Percentiles rank a stretch among this genome's conserved stretches.
Conservation (phyloP, 2,329 filamentous ascomycete genomes). For the Fusarium sp. region DNA sequence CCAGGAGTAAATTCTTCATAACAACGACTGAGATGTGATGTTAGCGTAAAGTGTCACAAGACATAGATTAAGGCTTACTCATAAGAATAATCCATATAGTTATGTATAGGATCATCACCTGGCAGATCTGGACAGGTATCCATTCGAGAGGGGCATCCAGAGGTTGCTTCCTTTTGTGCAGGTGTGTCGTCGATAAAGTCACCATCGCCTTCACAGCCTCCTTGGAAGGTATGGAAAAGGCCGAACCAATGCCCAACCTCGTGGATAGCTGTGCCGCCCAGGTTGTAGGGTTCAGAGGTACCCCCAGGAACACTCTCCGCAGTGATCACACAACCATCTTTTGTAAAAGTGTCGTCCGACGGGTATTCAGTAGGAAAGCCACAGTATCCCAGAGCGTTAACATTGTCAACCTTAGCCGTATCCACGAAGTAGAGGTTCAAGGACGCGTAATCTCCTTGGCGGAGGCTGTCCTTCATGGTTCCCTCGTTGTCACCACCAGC, state of each 20-base stretch:
- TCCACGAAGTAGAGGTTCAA: conserved; percentile 8
- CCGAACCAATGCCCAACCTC: conserved; percentile 16
- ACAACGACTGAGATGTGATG: neutral
- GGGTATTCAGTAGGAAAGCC: neutral
- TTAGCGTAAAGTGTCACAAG: accelerated
- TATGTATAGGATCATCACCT: conserved; percentile 3
- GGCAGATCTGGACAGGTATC: conserved; percentile 6
- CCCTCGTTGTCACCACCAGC: neutral
- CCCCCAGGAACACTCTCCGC: conserved; percentile 7
- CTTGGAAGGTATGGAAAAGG: neutral
- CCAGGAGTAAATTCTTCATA: conserved; percentile 13
- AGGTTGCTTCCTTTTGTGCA: neutral
- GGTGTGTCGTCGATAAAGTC: conserved; percentile 1
- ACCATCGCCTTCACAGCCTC: neutral
- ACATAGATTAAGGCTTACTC: neutral
- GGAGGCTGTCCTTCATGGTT: neutral
- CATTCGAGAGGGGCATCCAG: neutral
- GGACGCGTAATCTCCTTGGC: conserved; percentile 1
- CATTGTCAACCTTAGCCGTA: neutral
- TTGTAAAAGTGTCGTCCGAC: neutral
- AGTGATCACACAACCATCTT: neutral
- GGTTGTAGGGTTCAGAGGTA: neutral
- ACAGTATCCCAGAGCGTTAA: neutral
- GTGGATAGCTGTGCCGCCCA: neutral
- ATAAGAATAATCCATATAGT: conserved; percentile 15